These are phyloP conservation scores for Verruconis gallopava DNA, from an alignment of 2,329 filamentous ascomycete genomes.

Conservation along the genomic window DNA sequence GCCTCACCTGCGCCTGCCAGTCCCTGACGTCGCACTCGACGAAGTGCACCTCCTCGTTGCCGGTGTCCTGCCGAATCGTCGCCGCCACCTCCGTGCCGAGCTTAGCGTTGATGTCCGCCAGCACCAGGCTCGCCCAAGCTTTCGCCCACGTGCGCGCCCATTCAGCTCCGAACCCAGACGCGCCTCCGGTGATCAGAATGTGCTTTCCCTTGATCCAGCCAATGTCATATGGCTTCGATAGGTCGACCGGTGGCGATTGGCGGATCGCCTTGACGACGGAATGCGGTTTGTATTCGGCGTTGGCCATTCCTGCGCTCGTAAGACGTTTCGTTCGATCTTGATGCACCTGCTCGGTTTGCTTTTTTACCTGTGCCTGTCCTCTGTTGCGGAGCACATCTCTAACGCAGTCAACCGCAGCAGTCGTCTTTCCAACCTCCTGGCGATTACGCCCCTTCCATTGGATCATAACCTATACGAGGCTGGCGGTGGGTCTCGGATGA, in stretches of 20 bases:
- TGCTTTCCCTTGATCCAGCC: constrained; percentile 24
- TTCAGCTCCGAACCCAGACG: constrained; percentile 26
- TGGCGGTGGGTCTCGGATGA: too few relatives aligned
- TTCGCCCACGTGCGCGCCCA: constrained; percentile 26
- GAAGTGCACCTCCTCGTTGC: constrained; percentile 38
- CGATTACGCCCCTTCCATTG: too few relatives aligned
- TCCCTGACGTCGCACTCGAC: constrained; percentile 51
- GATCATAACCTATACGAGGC: too few relatives aligned
- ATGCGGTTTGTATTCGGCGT: neutral
- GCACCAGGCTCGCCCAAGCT: constrained; percentile 41
- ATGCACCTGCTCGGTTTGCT: too few relatives aligned
- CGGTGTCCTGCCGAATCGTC: constrained; percentile 33
- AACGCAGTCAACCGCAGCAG: too few relatives aligned
- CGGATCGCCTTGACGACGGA: constrained; percentile 11
- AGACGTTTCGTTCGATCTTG: too few relatives aligned
- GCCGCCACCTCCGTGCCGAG: constrained; percentile 43
- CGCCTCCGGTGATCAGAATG: constrained; percentile 24
- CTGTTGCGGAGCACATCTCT: too few relatives aligned
- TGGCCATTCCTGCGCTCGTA: too few relatives aligned
- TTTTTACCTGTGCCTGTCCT: too few relatives aligned
- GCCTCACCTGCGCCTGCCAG: constrained; percentile 49
- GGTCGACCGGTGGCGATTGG: constrained; percentile 27
- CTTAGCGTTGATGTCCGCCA: constrained; percentile 48
- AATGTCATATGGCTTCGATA: constrained; percentile 22
- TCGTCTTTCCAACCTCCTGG: too few relatives aligned